These are phyloP conservation scores for Chytriomyces sp. DNA, from an alignment of 192 early-diverging fungal genomes.

Conservation along the genomic window DNA sequence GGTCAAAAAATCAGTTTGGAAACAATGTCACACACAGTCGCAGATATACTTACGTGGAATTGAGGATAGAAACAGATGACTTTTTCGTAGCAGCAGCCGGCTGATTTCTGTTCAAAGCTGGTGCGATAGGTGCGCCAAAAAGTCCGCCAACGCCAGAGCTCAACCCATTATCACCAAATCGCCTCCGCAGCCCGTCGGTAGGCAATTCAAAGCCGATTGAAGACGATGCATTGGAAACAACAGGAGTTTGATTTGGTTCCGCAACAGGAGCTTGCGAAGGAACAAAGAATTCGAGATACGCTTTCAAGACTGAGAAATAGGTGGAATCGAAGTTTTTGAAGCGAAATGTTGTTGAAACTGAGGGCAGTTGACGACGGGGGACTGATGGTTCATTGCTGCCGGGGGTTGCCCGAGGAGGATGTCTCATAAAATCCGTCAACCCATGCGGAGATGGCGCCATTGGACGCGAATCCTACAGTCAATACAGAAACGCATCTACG, in stretches of 20 bases:
- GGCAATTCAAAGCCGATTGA: too few relatives aligned
- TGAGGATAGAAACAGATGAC: constrained; percentile 18
- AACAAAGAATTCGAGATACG: constrained; percentile 28
- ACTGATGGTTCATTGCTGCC: not conserved
- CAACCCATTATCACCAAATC: too few relatives aligned
- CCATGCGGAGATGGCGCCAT: not conserved
- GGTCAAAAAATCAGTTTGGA: not conserved
- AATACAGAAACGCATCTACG: not conserved
- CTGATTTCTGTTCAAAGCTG: too few relatives aligned
- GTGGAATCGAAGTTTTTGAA: constrained; percentile 14
- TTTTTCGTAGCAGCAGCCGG: not conserved
- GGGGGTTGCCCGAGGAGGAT: not conserved
- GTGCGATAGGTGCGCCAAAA: too few relatives aligned
- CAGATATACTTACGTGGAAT: not conserved
- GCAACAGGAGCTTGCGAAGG: constrained; percentile 1
- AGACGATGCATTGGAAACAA: too few relatives aligned
- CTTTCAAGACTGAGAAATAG: constrained; percentile 18
- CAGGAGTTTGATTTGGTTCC: not conserved
- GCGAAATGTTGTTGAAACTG: not conserved
- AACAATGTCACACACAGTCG: not conserved
- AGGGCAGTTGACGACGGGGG: not conserved
- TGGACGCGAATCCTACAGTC: not conserved
- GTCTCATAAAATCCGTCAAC: not conserved
- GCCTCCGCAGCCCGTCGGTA: too few relatives aligned
- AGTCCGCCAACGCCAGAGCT: too few relatives aligned